These are phyloP conservation scores for Mediolabrus comicus DNA, from an alignment of 108 stramenopile species.

Conservation along the genomic window DNA sequence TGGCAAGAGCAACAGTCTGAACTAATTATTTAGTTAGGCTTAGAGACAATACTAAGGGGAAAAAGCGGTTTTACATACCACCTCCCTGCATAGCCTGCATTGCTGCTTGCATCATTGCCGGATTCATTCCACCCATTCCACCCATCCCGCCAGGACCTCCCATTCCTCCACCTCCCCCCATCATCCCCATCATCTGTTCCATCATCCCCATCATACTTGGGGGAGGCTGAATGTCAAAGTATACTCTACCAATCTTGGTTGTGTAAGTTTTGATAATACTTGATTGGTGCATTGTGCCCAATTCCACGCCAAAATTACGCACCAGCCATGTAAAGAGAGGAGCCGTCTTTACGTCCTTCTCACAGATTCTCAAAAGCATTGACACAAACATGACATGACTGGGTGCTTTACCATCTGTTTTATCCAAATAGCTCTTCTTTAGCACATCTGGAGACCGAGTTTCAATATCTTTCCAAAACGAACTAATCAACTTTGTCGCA, in stretches of 20 bases:
- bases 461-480: slow-evolving; percentile 62
- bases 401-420: slow-evolving; percentile 79
- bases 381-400: slow-evolving; percentile 72
- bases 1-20: no score
- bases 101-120: slow-evolving; percentile 84
- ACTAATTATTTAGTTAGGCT: no score
- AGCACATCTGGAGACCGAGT: slow-evolving; percentile 55
- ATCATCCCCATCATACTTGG: slow-evolving; percentile 88
- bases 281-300: slow-evolving; percentile 72
- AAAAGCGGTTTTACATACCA: slow-evolving; percentile 9
- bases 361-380: slow-evolving; percentile 77
- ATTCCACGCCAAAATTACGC: slow-evolving; percentile 71
- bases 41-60: no score
- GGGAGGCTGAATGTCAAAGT: slow-evolving; percentile 88
- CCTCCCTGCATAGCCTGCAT: slow-evolving; percentile 57
- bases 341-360: slow-evolving; percentile 80
- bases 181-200: slow-evolving; percentile 88
- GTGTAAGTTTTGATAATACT: slow-evolving; percentile 68
- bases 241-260: slow-evolving; percentile 86
- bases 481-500: slow-evolving; percentile 56
- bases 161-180: slow-evolving; percentile 66
- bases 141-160: slow-evolving; percentile 39
- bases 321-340: slow-evolving; percentile 83
- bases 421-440: slow-evolving; percentile 70
- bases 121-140: slow-evolving; percentile 65